Percentiles rank a stretch among this genome's conserved stretches.
These are phyloP conservation scores for Sphenostylis stenocarpa DNA, from an alignment of 306 rosid genomes.

Conservation along the genomic window DNA sequence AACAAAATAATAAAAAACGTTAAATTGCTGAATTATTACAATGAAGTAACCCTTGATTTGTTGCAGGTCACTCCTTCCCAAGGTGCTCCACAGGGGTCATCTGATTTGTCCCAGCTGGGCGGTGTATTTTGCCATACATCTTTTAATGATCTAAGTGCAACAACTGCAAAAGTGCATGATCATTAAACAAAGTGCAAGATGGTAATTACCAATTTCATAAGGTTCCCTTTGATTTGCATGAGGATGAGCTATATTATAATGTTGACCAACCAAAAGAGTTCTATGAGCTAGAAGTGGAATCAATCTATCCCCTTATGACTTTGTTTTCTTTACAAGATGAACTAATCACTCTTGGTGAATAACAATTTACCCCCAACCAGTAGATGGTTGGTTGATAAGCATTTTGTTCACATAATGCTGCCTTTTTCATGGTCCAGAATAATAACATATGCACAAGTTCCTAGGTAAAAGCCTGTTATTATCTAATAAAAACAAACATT, in stretches of 20 bases:
- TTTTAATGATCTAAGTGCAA: constrained; percentile 61
- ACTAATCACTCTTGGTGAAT: background rate
- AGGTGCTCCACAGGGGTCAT: constrained; percentile 70
- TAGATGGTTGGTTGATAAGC: background rate
- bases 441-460: background rate
- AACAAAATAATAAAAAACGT: background rate
- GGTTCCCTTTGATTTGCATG: background rate
- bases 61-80: constrained; percentile 95
- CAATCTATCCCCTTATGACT: no score
- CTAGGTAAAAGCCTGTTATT: background rate
- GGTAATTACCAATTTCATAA: background rate
- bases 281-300: no score
- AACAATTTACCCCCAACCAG: background rate
- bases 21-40: constrained; percentile 49
- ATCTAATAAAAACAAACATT: background rate
- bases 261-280: background rate
- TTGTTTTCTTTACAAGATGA: background rate
- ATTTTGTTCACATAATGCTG: background rate
- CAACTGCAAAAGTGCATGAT: constrained; percentile 48
- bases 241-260: background rate
- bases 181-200: background rate
- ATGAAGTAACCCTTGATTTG: constrained; percentile 73
- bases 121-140: constrained; percentile 65
- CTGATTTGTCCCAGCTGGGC: constrained; percentile 79
- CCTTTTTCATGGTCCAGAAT: background rate